phyloP scores from a whole-genome alignment of 1,284 basidiomycete genomes.

The Apiotrichum akiyoshidainum region DNA sequence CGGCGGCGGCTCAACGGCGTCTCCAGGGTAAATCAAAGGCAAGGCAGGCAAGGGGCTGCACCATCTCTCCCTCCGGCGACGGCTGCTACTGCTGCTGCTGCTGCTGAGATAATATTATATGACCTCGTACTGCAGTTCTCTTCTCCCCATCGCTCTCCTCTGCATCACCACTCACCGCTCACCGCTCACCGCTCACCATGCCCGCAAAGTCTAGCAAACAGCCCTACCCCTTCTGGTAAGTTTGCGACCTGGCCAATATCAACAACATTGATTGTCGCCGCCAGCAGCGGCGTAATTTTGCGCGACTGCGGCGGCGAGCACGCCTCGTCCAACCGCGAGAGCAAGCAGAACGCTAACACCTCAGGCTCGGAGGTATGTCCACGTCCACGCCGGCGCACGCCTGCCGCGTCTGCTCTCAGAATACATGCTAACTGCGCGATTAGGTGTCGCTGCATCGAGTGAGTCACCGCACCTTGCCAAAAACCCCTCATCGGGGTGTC shows the following conservation, averaged over 20 bases:
- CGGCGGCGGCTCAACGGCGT: too few species aligned
- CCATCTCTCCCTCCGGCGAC: too few species aligned
- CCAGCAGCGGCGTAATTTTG: too few species aligned
- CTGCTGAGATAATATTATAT: too few species aligned
- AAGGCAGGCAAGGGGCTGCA: too few species aligned
- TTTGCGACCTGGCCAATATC: neutral
- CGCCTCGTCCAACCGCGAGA: neutral
- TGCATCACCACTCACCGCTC: neutral
- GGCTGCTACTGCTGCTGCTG: too few species aligned
- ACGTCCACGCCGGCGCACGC: too few species aligned
- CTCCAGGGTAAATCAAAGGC: too few species aligned
- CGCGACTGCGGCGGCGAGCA: too few species aligned
- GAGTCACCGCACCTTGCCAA: neutral
- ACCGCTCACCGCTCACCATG: neutral
- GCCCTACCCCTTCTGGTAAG: slow-evolving; percentile 27
- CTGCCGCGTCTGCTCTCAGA: too few species aligned
- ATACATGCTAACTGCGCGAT: slow-evolving; percentile 6
- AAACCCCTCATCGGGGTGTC: too few species aligned
- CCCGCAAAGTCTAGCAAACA: slow-evolving; percentile 5
- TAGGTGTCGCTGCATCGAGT: slow-evolving; percentile 11
- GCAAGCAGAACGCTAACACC: neutral
- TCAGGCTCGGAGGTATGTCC: slow-evolving; percentile 20
- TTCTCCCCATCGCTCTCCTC: neutral
- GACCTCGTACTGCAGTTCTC: neutral
- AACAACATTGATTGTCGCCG: too few species aligned